Evolutionary conservation across 495 filamentous ascomycete genomes (phyloP), one percentile per base, ranked within the genome.

Genomic region (Hypomontagnella submonticulosa): DNA sequence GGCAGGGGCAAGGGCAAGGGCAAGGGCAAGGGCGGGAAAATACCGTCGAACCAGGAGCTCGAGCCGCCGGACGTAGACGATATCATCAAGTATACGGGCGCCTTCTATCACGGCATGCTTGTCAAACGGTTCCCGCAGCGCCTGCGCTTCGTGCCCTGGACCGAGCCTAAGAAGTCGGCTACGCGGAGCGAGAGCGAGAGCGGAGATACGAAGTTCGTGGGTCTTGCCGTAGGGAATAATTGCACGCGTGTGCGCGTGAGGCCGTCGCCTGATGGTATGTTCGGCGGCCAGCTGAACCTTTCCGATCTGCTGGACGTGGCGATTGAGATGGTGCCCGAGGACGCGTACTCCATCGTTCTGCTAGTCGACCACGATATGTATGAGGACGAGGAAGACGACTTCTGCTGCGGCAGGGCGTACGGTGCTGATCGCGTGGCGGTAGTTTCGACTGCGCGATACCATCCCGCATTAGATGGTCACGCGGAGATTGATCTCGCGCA

Each of bases 331-430:
- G 67, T 91, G 0, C 87, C 87, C 0, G 55, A 71, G 2, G 85
- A 90, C 74, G 88, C 87, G 3, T 88, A 88, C 56, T 78, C 86
- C 0, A 60, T 90, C 3, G 57, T 87, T 4, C 57, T 91, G 49
- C 64, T 90, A 4, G 73, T 85, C 0, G 67, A 87, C 13, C 84
- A 88, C 15, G 89, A 92, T 67, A 69, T 90, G 37, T 90, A 85
- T 70, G 87, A 90, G 67, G 83, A 85, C 64, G 85, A 88, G 3
- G 83, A 89, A 3, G 89, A 90, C 57, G 83, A 84, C 27, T 90
- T 89, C 60, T 86, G 82, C 57, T 90, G 88, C 66, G 89, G 88
- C 2, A 77, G 85, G 23, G 88, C 89, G 13, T 90, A 89, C 61
- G 89, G 88, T 11, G 85, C 81, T 1, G 84, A 81, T 60, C 75